Percentiles rank a stretch among this genome's conserved stretches.
phyloP scores from a whole-genome alignment of 192 early-diverging fungal species.

The Linnemannia elongata region DNA sequence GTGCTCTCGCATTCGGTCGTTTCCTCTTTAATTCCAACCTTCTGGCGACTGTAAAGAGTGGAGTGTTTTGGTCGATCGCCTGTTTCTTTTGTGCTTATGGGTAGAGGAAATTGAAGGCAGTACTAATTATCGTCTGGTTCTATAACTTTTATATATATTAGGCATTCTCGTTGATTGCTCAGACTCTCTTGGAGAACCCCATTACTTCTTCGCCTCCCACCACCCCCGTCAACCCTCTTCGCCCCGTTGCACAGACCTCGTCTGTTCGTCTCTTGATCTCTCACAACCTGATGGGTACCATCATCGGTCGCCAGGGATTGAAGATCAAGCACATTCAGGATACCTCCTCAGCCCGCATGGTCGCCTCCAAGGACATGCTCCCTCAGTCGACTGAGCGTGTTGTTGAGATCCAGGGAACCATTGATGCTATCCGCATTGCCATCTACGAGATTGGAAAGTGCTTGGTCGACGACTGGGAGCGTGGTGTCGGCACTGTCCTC shows the following conservation, averaged over 20 bases:
- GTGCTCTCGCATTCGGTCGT: constrained; percentile 2
- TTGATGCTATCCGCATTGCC: constrained; percentile 88
- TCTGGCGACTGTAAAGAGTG: neutral
- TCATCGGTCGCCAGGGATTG: constrained; percentile 94
- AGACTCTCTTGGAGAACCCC: constrained; percentile 82
- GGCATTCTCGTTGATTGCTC: constrained; percentile 89
- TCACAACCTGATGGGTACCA: constrained; percentile 89
- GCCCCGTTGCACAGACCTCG: constrained; percentile 62
- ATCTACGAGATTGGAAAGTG: constrained; percentile 88
- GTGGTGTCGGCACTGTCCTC: constrained; percentile 84
- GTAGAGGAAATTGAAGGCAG: neutral
- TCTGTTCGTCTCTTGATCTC: constrained; percentile 92
- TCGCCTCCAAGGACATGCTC: constrained; percentile 91
- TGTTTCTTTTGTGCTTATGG: neutral
- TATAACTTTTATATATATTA: constrained; percentile 31
- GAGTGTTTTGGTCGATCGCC: neutral
- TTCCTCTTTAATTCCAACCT: neutral
- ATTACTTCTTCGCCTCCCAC: constrained; percentile 67
- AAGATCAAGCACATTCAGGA: constrained; percentile 98
- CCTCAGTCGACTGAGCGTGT: constrained; percentile 95
- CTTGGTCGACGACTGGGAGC: constrained; percentile 88
- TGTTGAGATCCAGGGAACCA: constrained; percentile 87
- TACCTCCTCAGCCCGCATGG: constrained; percentile 86
- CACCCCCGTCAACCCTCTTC: constrained; percentile 64
- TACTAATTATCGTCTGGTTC: neutral